These are phyloP conservation scores for Fusarium neocosmosporiellum DNA, from an alignment of 2,329 filamentous ascomycete genomes.

Conservation along the genomic window DNA sequence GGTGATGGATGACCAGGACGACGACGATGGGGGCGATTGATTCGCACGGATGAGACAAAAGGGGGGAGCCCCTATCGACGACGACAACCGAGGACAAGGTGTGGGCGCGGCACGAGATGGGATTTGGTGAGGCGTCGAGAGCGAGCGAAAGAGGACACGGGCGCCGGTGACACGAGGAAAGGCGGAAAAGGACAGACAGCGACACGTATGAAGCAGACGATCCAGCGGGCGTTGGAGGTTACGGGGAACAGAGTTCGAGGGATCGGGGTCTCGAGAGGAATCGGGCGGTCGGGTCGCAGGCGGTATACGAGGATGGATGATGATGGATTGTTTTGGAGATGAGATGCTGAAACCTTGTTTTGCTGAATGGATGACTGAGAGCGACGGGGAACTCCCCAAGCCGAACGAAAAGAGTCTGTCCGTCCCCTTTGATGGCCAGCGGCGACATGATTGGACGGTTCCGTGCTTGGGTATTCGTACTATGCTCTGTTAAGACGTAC, in stretches of 20 bases:
- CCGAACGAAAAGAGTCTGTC: conserved; percentile 36
- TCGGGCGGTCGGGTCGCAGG: conserved; percentile 14
- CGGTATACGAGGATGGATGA: conserved; percentile 31
- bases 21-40: conserved; percentile 40
- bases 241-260: conserved; percentile 11
- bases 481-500: conserved; percentile 29
- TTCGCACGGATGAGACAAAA: conserved; percentile 36
- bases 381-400: conserved; percentile 37
- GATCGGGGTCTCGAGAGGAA: conserved; percentile 17
- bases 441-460: conserved; percentile 38
- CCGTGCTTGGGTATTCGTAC: conserved; percentile 18
- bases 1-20: conserved; percentile 49
- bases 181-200: conserved; percentile 4
- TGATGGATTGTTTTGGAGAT: conserved; percentile 29
- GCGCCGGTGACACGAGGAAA: conserved; percentile 14
- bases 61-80: conserved; percentile 30
- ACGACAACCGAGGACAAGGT: conserved; percentile 17
- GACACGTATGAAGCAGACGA: conserved; percentile 17
- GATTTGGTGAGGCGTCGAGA: conserved; percentile 13
- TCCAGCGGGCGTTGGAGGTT: conserved; percentile 14
- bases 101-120: conserved; percentile 23
- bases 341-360: conserved; percentile 41
- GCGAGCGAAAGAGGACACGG: conserved; percentile 9
- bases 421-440: conserved; percentile 7
- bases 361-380: conserved; percentile 30